phyloP scores from a whole-genome alignment of 2,329 filamentous ascomycete genomes.

The Rosellinia necatrix region DNA sequence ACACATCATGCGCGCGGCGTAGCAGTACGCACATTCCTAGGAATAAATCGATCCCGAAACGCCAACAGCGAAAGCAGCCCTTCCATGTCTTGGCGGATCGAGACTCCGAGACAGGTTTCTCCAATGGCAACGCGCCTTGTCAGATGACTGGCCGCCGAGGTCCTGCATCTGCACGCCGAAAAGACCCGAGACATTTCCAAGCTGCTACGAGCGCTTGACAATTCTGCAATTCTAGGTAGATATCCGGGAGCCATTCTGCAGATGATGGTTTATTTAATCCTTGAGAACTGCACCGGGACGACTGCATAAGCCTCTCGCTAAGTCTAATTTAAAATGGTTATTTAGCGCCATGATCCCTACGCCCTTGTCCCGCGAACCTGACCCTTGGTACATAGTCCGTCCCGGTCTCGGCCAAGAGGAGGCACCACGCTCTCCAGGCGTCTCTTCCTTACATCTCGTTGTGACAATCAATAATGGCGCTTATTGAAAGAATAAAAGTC shows the following conservation, averaged over 20 bases:
- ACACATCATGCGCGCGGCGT: background rate
- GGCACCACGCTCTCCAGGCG: background rate
- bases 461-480: background rate
- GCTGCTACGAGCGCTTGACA: constrained; percentile 3
- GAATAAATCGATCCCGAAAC: constrained; percentile 10
- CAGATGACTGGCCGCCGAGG: background rate
- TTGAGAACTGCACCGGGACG: constrained; percentile 1
- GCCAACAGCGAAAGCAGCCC: background rate
- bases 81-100: constrained; percentile 10
- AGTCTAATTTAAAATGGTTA: constrained; percentile 19
- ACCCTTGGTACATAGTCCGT: too few species aligned
- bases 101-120: background rate
- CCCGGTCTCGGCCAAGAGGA: background rate
- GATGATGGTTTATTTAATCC: constrained; percentile 6
- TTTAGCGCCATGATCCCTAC: too few species aligned
- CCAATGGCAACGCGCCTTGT: constrained; percentile 4
- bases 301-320: constrained; percentile 3
- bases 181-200: constrained; percentile 2
- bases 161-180: constrained; percentile 7
- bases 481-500: constrained; percentile 7
- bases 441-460: background rate
- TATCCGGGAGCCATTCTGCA: too few species aligned
- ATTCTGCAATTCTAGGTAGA: constrained; percentile 3
- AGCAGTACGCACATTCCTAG: background rate
- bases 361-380: too few species aligned